These are phyloP conservation scores for Xylaria sp. DNA, from an alignment of 2,329 filamentous ascomycete genomes.

Conservation along the genomic window DNA sequence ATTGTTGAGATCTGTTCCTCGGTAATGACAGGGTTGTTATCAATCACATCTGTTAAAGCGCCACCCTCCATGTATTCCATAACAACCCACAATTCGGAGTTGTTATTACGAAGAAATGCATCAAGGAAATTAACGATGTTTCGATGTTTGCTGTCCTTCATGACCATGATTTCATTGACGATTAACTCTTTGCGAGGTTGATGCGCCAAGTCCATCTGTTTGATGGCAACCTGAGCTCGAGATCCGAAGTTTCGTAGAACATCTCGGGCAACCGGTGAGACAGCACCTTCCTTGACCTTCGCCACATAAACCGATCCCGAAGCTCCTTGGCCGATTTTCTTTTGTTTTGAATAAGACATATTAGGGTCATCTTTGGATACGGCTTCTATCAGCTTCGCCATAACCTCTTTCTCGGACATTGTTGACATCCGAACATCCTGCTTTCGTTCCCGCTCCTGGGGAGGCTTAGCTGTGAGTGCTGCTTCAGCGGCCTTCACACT, in stretches of 20 bases:
- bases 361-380: slow-evolving; percentile 96
- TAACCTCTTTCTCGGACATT: slow-evolving; percentile 97
- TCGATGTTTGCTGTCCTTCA: slow-evolving; percentile 98
- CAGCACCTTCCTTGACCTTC: slow-evolving; percentile 88
- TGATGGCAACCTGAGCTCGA: slow-evolving; percentile 94
- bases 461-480: slow-evolving; percentile 85
- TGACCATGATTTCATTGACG: slow-evolving; percentile 99
- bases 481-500: slow-evolving; percentile 90
- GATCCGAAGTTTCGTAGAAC: slow-evolving; percentile 82
- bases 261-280: slow-evolving; percentile 82
- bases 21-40: slow-evolving; percentile 93
- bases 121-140: slow-evolving; percentile 99
- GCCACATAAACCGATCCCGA: slow-evolving; percentile 98
- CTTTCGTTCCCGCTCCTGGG: slow-evolving; percentile 73
- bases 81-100: slow-evolving; percentile 97
- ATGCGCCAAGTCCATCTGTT: slow-evolving; percentile 98
- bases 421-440: slow-evolving; percentile 97
- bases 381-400: slow-evolving; percentile 93
- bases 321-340: slow-evolving; percentile 98
- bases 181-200: slow-evolving; percentile 98
- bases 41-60: slow-evolving; percentile 96
- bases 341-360: slow-evolving; percentile 97
- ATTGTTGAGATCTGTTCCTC: slow-evolving; percentile 99
- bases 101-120: slow-evolving; percentile 94
- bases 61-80: slow-evolving; percentile 99